Evolutionary conservation across 208 protist species (phyloP).

Genomic region (Trypanosoma boissoni): DNA sequence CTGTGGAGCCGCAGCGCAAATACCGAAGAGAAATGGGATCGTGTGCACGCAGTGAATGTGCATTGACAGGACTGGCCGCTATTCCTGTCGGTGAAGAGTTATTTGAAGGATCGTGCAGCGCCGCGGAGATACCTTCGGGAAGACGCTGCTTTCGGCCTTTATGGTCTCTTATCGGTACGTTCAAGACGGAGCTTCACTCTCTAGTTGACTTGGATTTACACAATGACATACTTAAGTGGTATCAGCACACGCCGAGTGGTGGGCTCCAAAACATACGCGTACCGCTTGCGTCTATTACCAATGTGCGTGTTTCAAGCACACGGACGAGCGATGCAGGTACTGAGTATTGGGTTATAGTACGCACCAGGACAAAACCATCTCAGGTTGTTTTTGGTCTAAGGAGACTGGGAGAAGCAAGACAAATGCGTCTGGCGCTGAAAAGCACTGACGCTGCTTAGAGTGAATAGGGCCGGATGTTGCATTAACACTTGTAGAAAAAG

Average conservation of each 20-base stretch:
- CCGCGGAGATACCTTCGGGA: constrained; percentile 7
- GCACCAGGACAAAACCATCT: constrained; percentile 64
- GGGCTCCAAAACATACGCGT: constrained; percentile 64
- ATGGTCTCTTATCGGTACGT: constrained; percentile 83
- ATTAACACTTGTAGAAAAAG: neutral
- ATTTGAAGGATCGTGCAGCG: constrained; percentile 25
- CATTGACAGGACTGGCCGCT: constrained; percentile 59
- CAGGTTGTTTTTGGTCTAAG: constrained; percentile 83
- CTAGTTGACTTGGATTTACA: constrained; percentile 62
- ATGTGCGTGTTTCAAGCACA: constrained; percentile 39
- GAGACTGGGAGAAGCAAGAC: constrained; percentile 45
- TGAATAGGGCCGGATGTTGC: constrained; percentile 1
- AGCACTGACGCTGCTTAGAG: no score
- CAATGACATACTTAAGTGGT: constrained; percentile 61
- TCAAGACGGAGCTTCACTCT: constrained; percentile 59
- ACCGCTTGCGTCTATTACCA: constrained; percentile 35
- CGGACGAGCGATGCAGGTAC: constrained; percentile 42
- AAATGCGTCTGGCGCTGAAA: constrained; percentile 40
- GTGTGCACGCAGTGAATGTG: no score
- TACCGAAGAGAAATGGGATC: no score
- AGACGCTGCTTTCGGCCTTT: constrained; percentile 50
- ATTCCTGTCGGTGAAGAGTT: constrained; percentile 46
- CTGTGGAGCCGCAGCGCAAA: no score
- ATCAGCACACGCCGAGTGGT: constrained; percentile 67
- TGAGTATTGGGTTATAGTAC: constrained; percentile 45